Evolutionary conservation across 2,329 filamentous ascomycete species (phyloP).

Genomic region (Incumbomyces delicatus): DNA sequence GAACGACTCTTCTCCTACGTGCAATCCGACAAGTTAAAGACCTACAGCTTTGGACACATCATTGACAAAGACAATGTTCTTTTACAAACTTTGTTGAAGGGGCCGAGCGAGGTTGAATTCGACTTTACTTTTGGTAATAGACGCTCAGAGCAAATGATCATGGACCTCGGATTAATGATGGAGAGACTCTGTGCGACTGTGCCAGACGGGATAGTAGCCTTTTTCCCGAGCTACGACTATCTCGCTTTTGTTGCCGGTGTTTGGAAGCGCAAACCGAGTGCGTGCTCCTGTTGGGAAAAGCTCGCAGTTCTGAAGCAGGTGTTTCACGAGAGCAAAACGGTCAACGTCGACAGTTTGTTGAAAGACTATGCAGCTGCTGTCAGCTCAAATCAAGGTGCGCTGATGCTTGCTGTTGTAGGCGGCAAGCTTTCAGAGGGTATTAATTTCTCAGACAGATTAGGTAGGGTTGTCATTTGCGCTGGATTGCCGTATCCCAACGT

Average conservation of each 20-base stretch:
- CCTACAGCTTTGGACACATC: constrained; percentile 87
- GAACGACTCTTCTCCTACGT: constrained; percentile 77
- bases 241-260: constrained; percentile 60
- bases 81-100: constrained; percentile 57
- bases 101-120: constrained; percentile 47
- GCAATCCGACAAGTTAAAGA: constrained; percentile 53
- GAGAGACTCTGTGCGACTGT: constrained; percentile 62
- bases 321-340: constrained; percentile 44
- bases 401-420: constrained; percentile 83
- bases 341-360: constrained; percentile 57
- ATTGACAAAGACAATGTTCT: constrained; percentile 74
- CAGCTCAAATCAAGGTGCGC: constrained; percentile 52
- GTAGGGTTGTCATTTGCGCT: constrained; percentile 81
- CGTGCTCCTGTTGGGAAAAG: constrained; percentile 7
- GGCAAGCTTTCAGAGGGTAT: constrained; percentile 96
- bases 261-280: constrained; percentile 44
- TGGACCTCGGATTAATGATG: constrained; percentile 64
- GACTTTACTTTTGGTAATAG: constrained; percentile 83
- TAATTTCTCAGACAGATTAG: constrained; percentile 88
- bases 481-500: constrained; percentile 90
- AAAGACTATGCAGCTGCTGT: constrained; percentile 63
- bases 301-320: constrained; percentile 47
- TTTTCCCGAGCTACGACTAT: constrained; percentile 93
- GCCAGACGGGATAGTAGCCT: constrained; percentile 82
- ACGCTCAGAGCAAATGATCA: constrained; percentile 57